Base-by-base conservation (phyloP, 2,329 filamentous ascomycete genomes). In the Ambrosiella xylebori region DNA sequence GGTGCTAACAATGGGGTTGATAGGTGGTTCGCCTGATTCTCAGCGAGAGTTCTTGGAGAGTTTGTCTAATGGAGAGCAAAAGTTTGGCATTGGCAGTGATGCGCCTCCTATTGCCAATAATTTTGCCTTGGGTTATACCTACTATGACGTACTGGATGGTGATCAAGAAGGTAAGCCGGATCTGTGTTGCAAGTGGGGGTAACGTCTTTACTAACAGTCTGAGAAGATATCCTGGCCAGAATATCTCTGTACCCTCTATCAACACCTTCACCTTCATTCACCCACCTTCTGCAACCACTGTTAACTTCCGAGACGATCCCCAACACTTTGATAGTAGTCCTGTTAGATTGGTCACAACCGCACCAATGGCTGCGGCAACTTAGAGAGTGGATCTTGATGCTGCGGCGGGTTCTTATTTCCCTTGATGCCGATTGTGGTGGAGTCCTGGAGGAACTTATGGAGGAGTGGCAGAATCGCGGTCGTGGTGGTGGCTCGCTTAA, bases 331-430 rank as follows among this genome's bases (percentile, higher is more conserved):
- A 79, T 97, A 62, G 86, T 95, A 62, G 82, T 98, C 65, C 74
- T 98, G n/a, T 77, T 98, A 49, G 90, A 96, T 73, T 98, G 93
- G 93, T 85, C 86, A 60, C 82, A 93, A 67, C 93, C 93, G 12
- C 95, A 93, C 82, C 76, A 82, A 62, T 98, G 94, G 88, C 78
- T 96, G 66, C 81, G 88, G 60, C 85, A 95, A 70, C 74, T 98
- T 59, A 80, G 88, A 66, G 85, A 86, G 67, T 98, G 93, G 93
- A 82, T 97, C 61, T 78, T 88, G 51, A 77, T 97, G 36, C 74
- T 98, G 63, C 82, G 85, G 60, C 84, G 82, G 13, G 84, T 94
- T 11, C 79, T 91, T 58, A 75, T 83, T 59, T 85, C 81, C 37
- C 77, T 93, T 27, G 84, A 84, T 64, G 75, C 81, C 59, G 84